phyloP scores from a whole-genome alignment of 2,329 filamentous ascomycete species.

The Elsinoe necatrix region DNA sequence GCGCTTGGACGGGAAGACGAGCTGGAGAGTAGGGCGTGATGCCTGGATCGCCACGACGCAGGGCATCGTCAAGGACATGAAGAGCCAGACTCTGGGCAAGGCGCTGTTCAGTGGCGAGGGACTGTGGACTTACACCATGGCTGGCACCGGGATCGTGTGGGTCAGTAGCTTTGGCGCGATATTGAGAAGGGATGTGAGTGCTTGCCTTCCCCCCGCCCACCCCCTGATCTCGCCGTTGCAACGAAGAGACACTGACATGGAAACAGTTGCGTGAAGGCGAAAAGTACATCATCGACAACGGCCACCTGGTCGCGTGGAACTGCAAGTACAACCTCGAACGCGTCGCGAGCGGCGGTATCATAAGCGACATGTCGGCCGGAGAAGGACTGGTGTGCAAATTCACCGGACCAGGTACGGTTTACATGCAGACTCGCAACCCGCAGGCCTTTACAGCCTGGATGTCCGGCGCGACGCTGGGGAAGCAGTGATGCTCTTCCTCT shows the following conservation, averaged over 20 bases:
- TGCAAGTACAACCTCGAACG: conserved; percentile 88
- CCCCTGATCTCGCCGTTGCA: not conserved
- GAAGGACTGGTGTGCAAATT: conserved; percentile 96
- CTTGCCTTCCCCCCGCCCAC: conserved; percentile 5
- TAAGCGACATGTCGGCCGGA: conserved; percentile 72
- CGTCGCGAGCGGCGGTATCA: conserved; percentile 79
- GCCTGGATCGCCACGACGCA: conserved; percentile 79
- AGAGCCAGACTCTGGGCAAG: conserved; percentile 77
- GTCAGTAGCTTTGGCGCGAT: conserved; percentile 91
- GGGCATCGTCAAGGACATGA: conserved; percentile 79
- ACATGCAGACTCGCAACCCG: conserved; percentile 85
- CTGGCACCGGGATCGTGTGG: conserved; percentile 75
- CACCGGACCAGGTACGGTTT: conserved; percentile 79
- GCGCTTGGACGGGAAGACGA: conserved; percentile 59
- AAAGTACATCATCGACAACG: conserved; percentile 69
- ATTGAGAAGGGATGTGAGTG: conserved; percentile 79
- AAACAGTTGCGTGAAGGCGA: conserved; percentile 56
- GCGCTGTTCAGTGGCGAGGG: conserved; percentile 93
- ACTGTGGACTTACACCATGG: conserved; percentile 80
- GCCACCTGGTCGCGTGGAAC: conserved; percentile 90
- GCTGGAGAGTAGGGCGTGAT: conserved; percentile 81
- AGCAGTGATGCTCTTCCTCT: not conserved
- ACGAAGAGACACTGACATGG: not conserved
- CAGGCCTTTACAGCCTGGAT: conserved; percentile 52
- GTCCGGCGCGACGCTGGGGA: conserved; percentile 10